Evolutionary conservation across 2,329 filamentous ascomycete species (phyloP).

Genomic region (Aspergillus oerlinghausenensis): DNA sequence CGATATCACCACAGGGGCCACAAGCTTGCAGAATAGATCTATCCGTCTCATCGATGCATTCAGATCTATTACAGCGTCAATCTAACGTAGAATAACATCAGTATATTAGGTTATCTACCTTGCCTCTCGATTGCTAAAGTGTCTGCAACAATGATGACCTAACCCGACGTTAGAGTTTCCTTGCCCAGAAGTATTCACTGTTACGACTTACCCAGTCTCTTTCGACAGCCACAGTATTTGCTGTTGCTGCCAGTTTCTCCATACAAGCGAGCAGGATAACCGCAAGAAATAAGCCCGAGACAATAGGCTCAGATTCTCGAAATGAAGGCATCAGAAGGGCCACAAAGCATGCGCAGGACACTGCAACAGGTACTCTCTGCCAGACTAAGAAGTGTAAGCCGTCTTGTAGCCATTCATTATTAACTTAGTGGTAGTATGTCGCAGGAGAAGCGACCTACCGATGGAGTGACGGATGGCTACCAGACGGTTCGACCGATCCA

Average conservation of each 20-base stretch:
- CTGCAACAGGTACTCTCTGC: slow-evolving; percentile 40
- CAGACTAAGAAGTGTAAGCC: slow-evolving; percentile 20
- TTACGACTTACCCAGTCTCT: slow-evolving; percentile 55
- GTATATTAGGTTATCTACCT: slow-evolving; percentile 24
- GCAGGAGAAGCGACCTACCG: slow-evolving; percentile 15
- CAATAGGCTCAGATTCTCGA: slow-evolving; percentile 1
- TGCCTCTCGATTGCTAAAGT: slow-evolving; percentile 37
- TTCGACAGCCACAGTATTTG: slow-evolving; percentile 66
- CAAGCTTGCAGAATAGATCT: slow-evolving; percentile 54
- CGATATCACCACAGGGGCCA: slow-evolving; percentile 51
- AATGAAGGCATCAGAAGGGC: slow-evolving; percentile 19
- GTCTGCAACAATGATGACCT: slow-evolving; percentile 31
- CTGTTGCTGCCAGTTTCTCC: slow-evolving; percentile 62
- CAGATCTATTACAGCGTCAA: slow-evolving; percentile 27
- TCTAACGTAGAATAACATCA: slow-evolving; percentile 20
- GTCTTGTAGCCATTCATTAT: neutral
- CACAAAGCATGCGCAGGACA: slow-evolving; percentile 47
- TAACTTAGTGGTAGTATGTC: too few species aligned
- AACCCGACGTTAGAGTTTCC: neutral
- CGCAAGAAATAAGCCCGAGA: slow-evolving; percentile 25
- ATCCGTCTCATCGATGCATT: slow-evolving; percentile 56
- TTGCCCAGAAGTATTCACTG: neutral
- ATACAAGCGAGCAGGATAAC: slow-evolving; percentile 57
- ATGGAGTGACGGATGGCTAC: slow-evolving; percentile 50
- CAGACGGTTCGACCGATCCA: slow-evolving; percentile 55